These are phyloP conservation scores for Pneumocystis oryctolagi DNA, from an alignment of 1,139 yeast genomes.

Conservation along the genomic window DNA sequence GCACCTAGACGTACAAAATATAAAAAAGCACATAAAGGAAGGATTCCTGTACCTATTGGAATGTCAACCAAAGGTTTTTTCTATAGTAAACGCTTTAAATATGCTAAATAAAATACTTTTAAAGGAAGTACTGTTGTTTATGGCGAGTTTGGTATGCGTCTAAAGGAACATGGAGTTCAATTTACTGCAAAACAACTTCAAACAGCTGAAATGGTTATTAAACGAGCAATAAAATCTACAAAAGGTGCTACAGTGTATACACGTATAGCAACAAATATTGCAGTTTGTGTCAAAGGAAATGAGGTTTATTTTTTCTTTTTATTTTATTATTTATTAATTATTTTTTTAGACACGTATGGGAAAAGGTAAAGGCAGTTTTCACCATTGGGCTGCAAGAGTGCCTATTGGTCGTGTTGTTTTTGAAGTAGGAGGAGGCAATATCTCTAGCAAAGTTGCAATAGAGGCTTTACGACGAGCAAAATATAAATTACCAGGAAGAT, in stretches of 20 bases:
- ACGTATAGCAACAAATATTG: slow-evolving; percentile 68
- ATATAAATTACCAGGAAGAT: slow-evolving; percentile 80
- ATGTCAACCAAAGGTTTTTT: slow-evolving; percentile 52
- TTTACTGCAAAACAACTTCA: slow-evolving; percentile 78
- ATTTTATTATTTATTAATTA: neutral
- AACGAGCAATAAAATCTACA: slow-evolving; percentile 46
- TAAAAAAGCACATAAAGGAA: slow-evolving; percentile 81
- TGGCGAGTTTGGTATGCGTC: slow-evolving; percentile 76
- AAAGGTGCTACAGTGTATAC: slow-evolving; percentile 54
- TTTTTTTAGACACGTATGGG: slow-evolving; percentile 87
- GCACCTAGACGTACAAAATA: slow-evolving; percentile 56
- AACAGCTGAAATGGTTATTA: slow-evolving; percentile 78
- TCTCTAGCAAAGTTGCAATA: slow-evolving; percentile 81
- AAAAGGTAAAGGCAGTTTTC: slow-evolving; percentile 96
- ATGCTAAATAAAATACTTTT: neutral
- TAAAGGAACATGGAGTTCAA: slow-evolving; percentile 74
- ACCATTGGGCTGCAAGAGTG: slow-evolving; percentile 92
- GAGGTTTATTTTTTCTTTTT: slow-evolving; percentile 29
- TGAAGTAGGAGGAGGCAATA: slow-evolving; percentile 61
- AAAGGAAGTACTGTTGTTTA: slow-evolving; percentile 61
- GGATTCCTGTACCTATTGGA: slow-evolving; percentile 88
- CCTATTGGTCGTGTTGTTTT: slow-evolving; percentile 89
- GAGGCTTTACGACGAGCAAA: slow-evolving; percentile 88
- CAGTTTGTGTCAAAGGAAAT: slow-evolving; percentile 93
- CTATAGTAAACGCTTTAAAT: neutral